These are phyloP conservation scores for Podaxis carcinomalis DNA, from an alignment of 768 basidiomycete species.

Conservation along the genomic window DNA sequence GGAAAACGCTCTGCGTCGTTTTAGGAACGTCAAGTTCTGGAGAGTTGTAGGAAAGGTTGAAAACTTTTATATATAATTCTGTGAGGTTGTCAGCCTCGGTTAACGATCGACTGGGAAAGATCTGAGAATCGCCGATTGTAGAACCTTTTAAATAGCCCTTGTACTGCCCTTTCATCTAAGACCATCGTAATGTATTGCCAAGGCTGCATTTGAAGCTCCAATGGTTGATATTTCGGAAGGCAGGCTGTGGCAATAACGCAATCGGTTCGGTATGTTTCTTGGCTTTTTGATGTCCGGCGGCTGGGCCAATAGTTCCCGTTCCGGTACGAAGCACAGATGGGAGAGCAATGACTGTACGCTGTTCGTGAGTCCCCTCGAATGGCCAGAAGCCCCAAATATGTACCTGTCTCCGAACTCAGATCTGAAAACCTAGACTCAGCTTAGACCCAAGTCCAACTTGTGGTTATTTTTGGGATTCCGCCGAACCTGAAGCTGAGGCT, in stretches of 20 bases:
- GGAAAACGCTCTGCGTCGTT: conserved; percentile 8
- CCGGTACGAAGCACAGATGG: neutral
- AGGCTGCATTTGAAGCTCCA: neutral
- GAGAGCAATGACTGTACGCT: neutral
- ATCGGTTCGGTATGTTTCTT: neutral
- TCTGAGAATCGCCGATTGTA: neutral
- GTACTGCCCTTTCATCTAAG: neutral
- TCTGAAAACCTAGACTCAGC: too few species aligned
- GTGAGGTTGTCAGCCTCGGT: neutral
- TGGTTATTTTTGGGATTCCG: neutral
- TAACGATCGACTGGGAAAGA: neutral
- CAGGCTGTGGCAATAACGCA: neutral
- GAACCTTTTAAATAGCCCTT: neutral
- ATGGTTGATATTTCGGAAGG: neutral
- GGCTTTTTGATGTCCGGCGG: neutral
- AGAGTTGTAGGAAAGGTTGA: neutral
- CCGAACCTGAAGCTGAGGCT: neutral
- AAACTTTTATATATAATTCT: neutral
- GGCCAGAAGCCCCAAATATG: neutral
- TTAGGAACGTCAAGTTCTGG: conserved; percentile 11
- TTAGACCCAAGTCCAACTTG: neutral
- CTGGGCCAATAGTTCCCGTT: neutral
- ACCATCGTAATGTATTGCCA: neutral
- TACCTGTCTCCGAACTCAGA: neutral
- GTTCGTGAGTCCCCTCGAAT: neutral